These are phyloP conservation scores for Paraconiothyrium brasiliense DNA, from an alignment of 2,329 filamentous ascomycete species.

Conservation along the genomic window DNA sequence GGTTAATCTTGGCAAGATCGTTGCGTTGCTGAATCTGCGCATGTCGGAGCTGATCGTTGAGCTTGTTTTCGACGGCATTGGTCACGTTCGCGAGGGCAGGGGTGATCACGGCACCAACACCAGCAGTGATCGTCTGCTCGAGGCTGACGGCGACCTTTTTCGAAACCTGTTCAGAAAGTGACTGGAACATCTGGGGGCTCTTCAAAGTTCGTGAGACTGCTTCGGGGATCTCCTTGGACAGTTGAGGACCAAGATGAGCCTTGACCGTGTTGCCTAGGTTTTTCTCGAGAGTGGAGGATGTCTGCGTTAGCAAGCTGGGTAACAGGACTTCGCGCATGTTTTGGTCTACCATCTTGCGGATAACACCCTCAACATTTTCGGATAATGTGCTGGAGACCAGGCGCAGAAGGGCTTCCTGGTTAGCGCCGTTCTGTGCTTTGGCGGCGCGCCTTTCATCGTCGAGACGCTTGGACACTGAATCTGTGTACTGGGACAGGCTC, in stretches of 20 bases:
- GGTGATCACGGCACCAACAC: constrained; percentile 62
- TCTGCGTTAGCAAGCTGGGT: constrained; percentile 75
- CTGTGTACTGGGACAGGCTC: constrained; percentile 58
- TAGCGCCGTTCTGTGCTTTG: constrained; percentile 69
- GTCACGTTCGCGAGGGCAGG: constrained; percentile 74
- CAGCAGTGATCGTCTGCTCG: constrained; percentile 72
- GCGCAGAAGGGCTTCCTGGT: constrained; percentile 74
- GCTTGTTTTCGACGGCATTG: constrained; percentile 71
- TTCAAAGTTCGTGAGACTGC: constrained; percentile 74
- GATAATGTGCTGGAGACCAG: constrained; percentile 74
- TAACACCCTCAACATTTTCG: constrained; percentile 77
- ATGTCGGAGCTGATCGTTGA: constrained; percentile 61
- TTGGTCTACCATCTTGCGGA: constrained; percentile 77
- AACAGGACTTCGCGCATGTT: constrained; percentile 79
- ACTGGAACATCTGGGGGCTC: constrained; percentile 75
- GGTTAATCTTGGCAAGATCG: constrained; percentile 73
- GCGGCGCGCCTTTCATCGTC: constrained; percentile 74
- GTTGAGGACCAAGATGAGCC: constrained; percentile 69
- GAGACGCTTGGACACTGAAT: constrained; percentile 67
- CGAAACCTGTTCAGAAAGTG: constrained; percentile 76
- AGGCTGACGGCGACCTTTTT: constrained; percentile 73
- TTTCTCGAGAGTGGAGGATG: constrained; percentile 74
- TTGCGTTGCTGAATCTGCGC: constrained; percentile 62
- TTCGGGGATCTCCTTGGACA: constrained; percentile 79
- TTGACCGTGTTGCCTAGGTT: constrained; percentile 75